These are phyloP conservation scores for Saccharata proteae DNA, from an alignment of 2,329 filamentous ascomycete genomes.

Conservation along the genomic window DNA sequence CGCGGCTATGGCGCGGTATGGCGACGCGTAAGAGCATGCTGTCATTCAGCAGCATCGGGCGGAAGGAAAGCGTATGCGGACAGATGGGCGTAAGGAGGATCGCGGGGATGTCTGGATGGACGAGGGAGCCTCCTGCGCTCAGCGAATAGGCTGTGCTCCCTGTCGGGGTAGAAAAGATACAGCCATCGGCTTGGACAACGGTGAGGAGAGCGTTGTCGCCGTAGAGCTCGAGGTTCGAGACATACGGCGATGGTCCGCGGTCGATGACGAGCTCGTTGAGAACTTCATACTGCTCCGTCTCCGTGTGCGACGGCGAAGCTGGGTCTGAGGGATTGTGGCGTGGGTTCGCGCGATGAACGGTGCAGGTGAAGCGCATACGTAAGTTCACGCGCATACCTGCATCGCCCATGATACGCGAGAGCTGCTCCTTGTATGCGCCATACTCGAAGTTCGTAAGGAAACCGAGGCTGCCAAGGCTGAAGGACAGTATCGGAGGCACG, in stretches of 20 bases:
- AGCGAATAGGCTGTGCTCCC: slow-evolving; percentile 86
- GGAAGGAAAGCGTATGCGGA: slow-evolving; percentile 91
- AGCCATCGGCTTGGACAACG: slow-evolving; percentile 90
- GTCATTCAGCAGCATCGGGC: slow-evolving; percentile 95
- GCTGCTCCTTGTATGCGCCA: slow-evolving; percentile 71
- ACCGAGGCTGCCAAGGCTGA: slow-evolving; percentile 74
- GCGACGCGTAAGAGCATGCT: slow-evolving; percentile 84
- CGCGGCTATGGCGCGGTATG: slow-evolving; percentile 72
- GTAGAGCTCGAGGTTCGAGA: slow-evolving; percentile 92
- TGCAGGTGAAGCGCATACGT: slow-evolving; percentile 98
- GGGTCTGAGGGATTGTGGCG: slow-evolving; percentile 17
- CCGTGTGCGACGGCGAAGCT: slow-evolving; percentile 47
- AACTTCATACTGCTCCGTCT: slow-evolving; percentile 94
- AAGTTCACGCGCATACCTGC: slow-evolving; percentile 94
- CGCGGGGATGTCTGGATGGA: slow-evolving; percentile 92
- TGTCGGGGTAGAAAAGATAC: slow-evolving; percentile 94
- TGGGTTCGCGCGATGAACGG: slow-evolving; percentile 63
- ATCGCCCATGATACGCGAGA: slow-evolving; percentile 84
- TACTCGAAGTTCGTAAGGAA: slow-evolving; percentile 86
- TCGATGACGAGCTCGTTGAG: slow-evolving; percentile 98
- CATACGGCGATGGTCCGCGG: slow-evolving; percentile 89
- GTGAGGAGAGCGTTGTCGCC: slow-evolving; percentile 92
- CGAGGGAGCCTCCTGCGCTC: slow-evolving; percentile 86
- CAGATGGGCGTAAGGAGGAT: slow-evolving; percentile 96
- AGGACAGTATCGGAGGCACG: slow-evolving; percentile 73